Percentiles rank a stretch among this genome's conserved stretches.
Evolutionary conservation across 352 stramenopile genomes (phyloP).

Genomic region (Elongisporangium undulatum): DNA sequence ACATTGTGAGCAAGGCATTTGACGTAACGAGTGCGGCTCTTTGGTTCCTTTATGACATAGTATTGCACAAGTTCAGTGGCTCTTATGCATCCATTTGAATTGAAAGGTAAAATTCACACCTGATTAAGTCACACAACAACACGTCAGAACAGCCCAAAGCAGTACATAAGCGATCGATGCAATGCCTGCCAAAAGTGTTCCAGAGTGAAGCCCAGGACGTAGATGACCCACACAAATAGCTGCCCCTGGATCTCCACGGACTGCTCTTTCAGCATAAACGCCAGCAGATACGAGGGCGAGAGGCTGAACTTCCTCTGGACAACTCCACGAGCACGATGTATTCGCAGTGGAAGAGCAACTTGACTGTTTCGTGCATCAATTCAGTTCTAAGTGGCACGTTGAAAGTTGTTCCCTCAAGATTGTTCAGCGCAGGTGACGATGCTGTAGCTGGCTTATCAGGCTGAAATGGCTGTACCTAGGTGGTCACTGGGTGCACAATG

Average conservation of each 20-base stretch:
- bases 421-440: not conserved
- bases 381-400: not conserved
- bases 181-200: conserved; percentile 18
- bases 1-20: too few relatives aligned
- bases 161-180: not conserved
- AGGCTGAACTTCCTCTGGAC: conserved; percentile 16
- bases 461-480: not conserved
- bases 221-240: conserved; percentile 26
- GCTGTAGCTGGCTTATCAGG: not conserved
- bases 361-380: not conserved
- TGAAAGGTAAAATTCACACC: not conserved
- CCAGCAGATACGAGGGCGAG: conserved; percentile 21
- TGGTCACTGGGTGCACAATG: not conserved
- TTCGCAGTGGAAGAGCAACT: conserved; percentile 35
- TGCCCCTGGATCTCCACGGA: conserved; percentile 11
- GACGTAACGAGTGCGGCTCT: too few relatives aligned
- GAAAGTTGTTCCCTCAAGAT: not conserved
- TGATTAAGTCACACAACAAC: not conserved
- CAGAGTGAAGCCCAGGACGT: conserved; percentile 22
- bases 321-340: conserved; percentile 24
- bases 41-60: too few relatives aligned
- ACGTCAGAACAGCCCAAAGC: not conserved
- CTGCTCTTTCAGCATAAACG: conserved; percentile 38
- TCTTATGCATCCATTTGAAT: not conserved
- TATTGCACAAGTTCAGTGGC: too few relatives aligned